Conservation (phyloP, 2,329 filamentous ascomycete species). For the Neonectria magnoliae region DNA sequence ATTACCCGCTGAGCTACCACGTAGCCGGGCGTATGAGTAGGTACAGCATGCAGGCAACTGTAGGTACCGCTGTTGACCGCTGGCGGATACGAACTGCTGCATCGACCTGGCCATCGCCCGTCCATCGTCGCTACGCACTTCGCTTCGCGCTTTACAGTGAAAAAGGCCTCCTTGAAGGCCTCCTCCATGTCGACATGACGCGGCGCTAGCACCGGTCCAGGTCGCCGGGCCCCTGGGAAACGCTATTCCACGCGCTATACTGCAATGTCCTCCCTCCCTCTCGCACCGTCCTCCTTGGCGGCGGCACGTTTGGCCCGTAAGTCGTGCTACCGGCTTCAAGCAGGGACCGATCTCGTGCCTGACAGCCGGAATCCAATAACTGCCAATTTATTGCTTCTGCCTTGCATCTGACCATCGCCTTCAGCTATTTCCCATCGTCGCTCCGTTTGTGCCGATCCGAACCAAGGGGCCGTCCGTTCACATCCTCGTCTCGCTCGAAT, state of each 20-base stretch:
- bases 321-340: not conserved
- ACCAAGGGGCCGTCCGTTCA: not conserved
- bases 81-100: not conserved
- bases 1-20: not conserved
- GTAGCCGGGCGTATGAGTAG: too few relatives aligned
- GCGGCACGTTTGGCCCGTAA: not conserved
- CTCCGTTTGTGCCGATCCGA: not conserved
- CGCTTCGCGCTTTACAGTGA: too few relatives aligned
- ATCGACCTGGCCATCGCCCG: not conserved
- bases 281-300: not conserved
- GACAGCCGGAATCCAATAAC: not conserved
- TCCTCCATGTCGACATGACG: not conserved
- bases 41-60: too few relatives aligned
- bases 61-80: too few relatives aligned
- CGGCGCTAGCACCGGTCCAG: not conserved
- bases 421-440: not conserved
- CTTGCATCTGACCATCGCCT: too few relatives aligned
- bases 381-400: not conserved
- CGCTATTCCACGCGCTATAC: not conserved
- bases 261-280: not conserved
- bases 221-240: too few relatives aligned
- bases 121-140: too few relatives aligned
- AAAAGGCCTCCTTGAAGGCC: too few relatives aligned
- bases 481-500: not conserved
- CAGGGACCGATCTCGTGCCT: not conserved